Evolutionary conservation across 2,329 filamentous ascomycete species (phyloP).

Genomic region (Dactylonectria macrodidyma): DNA sequence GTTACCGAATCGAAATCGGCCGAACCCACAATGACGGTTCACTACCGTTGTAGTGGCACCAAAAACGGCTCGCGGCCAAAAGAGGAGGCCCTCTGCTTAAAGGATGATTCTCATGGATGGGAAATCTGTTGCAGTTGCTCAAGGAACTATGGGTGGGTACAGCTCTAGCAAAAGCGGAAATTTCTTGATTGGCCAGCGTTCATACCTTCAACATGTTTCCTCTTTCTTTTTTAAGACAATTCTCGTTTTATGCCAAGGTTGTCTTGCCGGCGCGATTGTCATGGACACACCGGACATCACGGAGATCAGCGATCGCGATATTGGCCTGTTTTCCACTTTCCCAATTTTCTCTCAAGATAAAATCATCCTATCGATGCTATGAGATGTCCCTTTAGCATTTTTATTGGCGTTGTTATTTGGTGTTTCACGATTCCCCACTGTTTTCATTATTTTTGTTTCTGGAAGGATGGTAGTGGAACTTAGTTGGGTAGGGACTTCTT

Average conservation of each 20-base stretch:
- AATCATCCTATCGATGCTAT: conserved; percentile 23
- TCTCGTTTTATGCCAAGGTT: background rate
- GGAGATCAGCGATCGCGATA: background rate
- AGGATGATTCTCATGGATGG: conserved; percentile 45
- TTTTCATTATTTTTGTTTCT: background rate
- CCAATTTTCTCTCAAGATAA: conserved; percentile 1
- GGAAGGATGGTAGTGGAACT: background rate
- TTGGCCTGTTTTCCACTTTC: conserved; percentile 13
- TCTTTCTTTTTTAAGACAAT: background rate
- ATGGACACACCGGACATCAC: no score
- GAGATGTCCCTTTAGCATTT: conserved; percentile 36
- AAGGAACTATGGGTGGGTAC: conserved; percentile 56
- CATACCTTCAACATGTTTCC: background rate
- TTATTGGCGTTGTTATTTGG: conserved; percentile 42
- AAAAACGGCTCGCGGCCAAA: conserved; percentile 49
- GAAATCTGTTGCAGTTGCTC: conserved; percentile 59
- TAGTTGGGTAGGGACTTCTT: background rate
- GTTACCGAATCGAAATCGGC: conserved; percentile 39
- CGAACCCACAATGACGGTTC: conserved; percentile 35
- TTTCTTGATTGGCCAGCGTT: conserved; percentile 14
- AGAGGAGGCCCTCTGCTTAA: conserved; percentile 52
- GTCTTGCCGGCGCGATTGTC: background rate
- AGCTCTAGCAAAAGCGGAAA: conserved; percentile 55
- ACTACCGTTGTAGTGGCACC: conserved; percentile 54
- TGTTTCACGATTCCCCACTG: background rate